Evolutionary conservation across 495 filamentous ascomycete species (phyloP), one percentile per base, ranked within the genome.

Genomic region (Pyrenopolyporus hunteri): DNA sequence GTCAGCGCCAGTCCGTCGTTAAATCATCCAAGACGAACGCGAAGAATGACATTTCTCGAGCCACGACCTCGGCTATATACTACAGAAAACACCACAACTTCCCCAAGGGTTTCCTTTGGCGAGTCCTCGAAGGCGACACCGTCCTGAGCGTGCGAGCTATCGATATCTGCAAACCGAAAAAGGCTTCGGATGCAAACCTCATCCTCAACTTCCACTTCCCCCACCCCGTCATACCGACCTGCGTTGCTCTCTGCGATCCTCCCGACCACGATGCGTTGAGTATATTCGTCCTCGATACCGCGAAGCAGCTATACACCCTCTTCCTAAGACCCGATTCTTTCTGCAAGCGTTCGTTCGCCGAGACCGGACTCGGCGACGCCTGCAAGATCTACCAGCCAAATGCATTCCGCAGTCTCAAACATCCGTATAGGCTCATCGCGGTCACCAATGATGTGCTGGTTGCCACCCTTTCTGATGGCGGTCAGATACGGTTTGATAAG

Each of bases 31-130:
- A 70, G 62, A 63, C 72, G 57, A 63, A 66, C 32, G 61, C 64
- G 66, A 80, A 58, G 74, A 76, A 57, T 69, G 68, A 53, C 51
- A 79, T 81, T 33, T 96, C 94, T 70, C 81, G 87, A 44, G 91
- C 95, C 16, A 89, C 81, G 2, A 84, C 92, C 23, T 89, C 89
- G 16, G 89, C 90, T 0, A 83, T 98, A 33, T 95, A 91, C 80
- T 91, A 96, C 74, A 84, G 93, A 49, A 84, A 84, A 66, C 80
- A 86, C 63, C 83, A 85, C 54, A 75, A 78, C 49, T 89, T 88
- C 53, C 95, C 94, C 40, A 85, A 90, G 63, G 88, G 82, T 68
- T 92, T 98, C 64, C 80, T 97, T 17, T 98, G 95, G 93, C 81
- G 94, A 49, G 81, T 98, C 14, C 75, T 97, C 58, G 87, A 95